A percentile compares a stretch with the other conserved stretches of the same genome.
These are phyloP conservation scores for Globisporangium alternatum DNA, from an alignment of 352 stramenopile species.

Conservation along the genomic window DNA sequence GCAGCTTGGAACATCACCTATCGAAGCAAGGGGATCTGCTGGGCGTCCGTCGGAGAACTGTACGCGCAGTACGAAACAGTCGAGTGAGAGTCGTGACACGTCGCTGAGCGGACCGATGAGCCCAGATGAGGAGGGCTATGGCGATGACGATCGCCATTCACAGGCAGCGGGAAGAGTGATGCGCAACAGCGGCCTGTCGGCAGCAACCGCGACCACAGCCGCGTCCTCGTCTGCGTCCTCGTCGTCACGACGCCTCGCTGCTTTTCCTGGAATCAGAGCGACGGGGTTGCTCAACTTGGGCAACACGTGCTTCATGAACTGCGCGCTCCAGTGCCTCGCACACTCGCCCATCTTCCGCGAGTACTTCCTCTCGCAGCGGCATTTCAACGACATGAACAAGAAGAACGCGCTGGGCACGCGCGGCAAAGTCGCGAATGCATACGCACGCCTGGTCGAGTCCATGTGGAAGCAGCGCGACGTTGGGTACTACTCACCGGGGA, in stretches of 20 bases:
- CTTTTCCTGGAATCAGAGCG: constrained; percentile 40
- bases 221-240: neutral
- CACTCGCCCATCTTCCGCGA: constrained; percentile 93
- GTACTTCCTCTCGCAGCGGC: constrained; percentile 94
- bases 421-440: constrained; percentile 89
- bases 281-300: constrained; percentile 79
- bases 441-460: constrained; percentile 71
- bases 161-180: neutral
- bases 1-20: too few species aligned
- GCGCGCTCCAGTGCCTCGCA: constrained; percentile 90
- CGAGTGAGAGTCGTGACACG: constrained; percentile 11
- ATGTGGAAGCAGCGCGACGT: constrained; percentile 60
- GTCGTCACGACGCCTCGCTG: constrained; percentile 24
- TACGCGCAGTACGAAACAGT: constrained; percentile 20
- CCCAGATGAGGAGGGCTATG: neutral
- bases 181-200: neutral
- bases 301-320: constrained; percentile 90
- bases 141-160: neutral
- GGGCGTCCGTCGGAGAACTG: constrained; percentile 13
- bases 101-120: constrained; percentile 15
- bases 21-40: neutral
- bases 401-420: constrained; percentile 91
- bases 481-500: constrained; percentile 42
- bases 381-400: constrained; percentile 92
- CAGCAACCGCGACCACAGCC: neutral